A percentile compares a stretch with the other conserved stretches of the same genome.
phyloP scores from a whole-genome alignment of 2,329 filamentous ascomycete genomes.

The Pseudopithomyces chartarum region DNA sequence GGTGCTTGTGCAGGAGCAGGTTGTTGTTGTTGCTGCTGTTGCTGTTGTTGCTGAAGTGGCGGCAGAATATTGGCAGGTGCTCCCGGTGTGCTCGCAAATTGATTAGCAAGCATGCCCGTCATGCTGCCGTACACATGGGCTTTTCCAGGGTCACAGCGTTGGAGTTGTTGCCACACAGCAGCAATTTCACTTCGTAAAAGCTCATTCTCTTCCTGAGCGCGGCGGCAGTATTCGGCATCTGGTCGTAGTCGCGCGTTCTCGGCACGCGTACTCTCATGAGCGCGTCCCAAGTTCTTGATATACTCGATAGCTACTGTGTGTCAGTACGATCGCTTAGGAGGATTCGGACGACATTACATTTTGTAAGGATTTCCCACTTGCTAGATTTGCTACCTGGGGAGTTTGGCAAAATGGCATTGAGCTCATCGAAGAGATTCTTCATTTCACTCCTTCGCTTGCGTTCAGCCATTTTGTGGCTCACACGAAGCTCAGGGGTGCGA shows the following conservation, averaged over 20 bases:
- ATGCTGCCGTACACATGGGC: conserved; percentile 55
- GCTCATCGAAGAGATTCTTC: conserved; percentile 83
- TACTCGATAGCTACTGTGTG: conserved; percentile 54
- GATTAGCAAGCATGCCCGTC: conserved; percentile 50
- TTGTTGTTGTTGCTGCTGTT: conserved; percentile 19
- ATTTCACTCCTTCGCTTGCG: conserved; percentile 84
- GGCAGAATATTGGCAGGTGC: conserved; percentile 40
- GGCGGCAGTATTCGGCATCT: conserved; percentile 50
- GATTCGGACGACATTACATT: conserved; percentile 62
- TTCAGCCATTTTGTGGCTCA: conserved; percentile 85
- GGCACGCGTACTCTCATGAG: conserved; percentile 44
- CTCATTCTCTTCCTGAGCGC: conserved; percentile 54
- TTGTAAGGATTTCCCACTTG: conserved; percentile 88
- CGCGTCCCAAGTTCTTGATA: conserved; percentile 48
- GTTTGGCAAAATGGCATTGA: conserved; percentile 78
- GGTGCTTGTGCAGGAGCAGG: conserved; percentile 38
- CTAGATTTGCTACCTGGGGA: conserved; percentile 83
- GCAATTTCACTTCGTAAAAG: conserved; percentile 53
- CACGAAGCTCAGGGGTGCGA: conserved; percentile 77
- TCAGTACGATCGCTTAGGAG: not conserved
- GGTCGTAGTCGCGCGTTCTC: conserved; percentile 50
- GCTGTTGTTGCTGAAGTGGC: conserved; percentile 34
- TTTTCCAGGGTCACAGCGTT: conserved; percentile 51
- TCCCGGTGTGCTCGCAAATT: conserved; percentile 37
- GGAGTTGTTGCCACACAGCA: conserved; percentile 53